phyloP scores from a whole-genome alignment of 495 filamentous ascomycete species.

The Penicillium coprophilum region DNA sequence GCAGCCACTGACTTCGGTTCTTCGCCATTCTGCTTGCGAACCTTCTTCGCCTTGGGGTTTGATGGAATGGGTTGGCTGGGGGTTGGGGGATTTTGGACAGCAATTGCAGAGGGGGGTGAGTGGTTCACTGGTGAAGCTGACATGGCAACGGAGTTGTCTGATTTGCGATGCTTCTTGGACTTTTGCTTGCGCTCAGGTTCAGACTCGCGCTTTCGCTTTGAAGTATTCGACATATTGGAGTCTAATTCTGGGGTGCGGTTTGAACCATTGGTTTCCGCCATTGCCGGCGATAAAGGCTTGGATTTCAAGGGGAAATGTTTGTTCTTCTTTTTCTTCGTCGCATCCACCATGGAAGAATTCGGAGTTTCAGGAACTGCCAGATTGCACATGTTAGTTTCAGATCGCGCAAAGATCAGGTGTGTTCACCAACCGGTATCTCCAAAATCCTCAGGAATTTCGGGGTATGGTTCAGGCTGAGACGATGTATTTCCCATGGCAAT shows the following conservation, averaged over 20 bases:
- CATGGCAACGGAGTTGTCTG: neutral
- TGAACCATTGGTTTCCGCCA: neutral
- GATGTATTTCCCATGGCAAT: conserved; percentile 5
- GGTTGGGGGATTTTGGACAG: neutral
- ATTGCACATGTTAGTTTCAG: conserved; percentile 4
- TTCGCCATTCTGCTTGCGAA: neutral
- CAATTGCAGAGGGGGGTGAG: neutral
- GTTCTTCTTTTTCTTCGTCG: conserved; percentile 16
- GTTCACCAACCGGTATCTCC: conserved; percentile 2
- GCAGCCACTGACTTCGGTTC: neutral
- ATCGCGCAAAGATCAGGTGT: neutral
- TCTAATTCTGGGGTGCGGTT: conserved; percentile 3
- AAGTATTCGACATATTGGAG: conserved; percentile 6
- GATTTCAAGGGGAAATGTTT: conserved; percentile 6
- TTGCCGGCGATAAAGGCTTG: neutral
- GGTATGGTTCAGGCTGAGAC: conserved; percentile 2
- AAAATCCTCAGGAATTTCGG: conserved; percentile 1
- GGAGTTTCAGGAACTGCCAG: conserved; percentile 14
- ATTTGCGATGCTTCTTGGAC: conserved; percentile 17
- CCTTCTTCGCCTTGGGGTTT: neutral
- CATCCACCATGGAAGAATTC: neutral
- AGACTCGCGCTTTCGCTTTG: conserved; percentile 26
- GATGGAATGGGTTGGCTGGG: conserved; percentile 1
- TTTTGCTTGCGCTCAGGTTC: conserved; percentile 19
- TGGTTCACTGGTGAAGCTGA: neutral